Percentiles rank a stretch among this genome's conserved stretches.
These are phyloP conservation scores for Hydrangea macrophylla DNA, from an alignment of 148 eudicot genomes.

Conservation along the genomic window DNA sequence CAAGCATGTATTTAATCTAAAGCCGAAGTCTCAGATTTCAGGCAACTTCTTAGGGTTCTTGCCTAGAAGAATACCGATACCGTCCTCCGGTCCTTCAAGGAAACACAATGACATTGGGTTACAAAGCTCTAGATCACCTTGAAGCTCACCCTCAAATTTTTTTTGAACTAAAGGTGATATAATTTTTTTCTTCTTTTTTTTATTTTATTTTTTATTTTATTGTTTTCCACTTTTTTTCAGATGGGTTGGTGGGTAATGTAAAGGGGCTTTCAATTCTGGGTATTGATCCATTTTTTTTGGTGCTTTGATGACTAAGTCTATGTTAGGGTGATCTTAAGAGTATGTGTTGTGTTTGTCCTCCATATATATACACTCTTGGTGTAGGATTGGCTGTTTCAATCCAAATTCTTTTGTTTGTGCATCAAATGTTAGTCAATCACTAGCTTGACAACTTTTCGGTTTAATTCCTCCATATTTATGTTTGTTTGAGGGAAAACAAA, in stretches of 20 bases:
- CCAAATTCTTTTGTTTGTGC: not conserved
- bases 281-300: slow-evolving; percentile 13
- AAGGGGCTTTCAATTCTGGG: slow-evolving; percentile 8
- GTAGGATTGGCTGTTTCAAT: not conserved
- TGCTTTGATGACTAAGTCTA: slow-evolving; percentile 1
- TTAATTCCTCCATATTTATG: not conserved
- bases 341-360: not conserved
- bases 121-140: slow-evolving; percentile 48
- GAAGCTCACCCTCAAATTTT: not conserved
- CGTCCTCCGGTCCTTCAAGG: slow-evolving; percentile 56
- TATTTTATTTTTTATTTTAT: no score
- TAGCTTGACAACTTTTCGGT: not conserved
- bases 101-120: slow-evolving; percentile 65
- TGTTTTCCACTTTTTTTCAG: not conserved
- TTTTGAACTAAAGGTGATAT: not conserved
- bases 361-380: slow-evolving; percentile 15
- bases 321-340: not conserved
- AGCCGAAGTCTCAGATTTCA: slow-evolving; percentile 13
- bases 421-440: not conserved
- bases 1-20: slow-evolving; percentile 29
- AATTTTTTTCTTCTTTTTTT: not conserved
- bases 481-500: not conserved
- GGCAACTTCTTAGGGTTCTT: slow-evolving; percentile 44
- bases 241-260: not conserved
- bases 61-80: slow-evolving; percentile 46